Evolutionary conservation across 83 land plant species (phyloP), one percentile per base, ranked within the genome.

Genomic region (Isoetes engelmannii): DNA sequence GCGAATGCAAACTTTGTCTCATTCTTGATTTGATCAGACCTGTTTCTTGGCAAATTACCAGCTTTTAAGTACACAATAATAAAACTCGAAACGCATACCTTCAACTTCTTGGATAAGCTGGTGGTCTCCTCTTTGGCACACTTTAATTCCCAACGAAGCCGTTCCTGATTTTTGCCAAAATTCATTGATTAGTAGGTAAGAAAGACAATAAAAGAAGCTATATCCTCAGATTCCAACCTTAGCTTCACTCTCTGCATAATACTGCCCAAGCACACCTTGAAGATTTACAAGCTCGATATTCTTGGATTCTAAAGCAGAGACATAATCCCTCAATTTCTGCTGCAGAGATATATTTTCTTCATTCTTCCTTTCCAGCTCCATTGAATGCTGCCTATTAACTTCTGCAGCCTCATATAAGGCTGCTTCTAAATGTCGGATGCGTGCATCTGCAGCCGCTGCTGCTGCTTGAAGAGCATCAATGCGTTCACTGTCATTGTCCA

Each of bases 241-340:
- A 19, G 91, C 91, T 70, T 95, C 99, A 75, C 85, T 87, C 81
- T 95, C 99, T 72, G 99, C 99, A 77, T 86, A 91, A 61, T 90
- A 95, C 61, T 92, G 99, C 5, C 97, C 97, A 72, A 95, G 86
- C 43, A 87, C 97, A 75, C 90, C 83, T 78, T 95, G 97, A 74
- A 95, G 97, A 85, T 95, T 95, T 42, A 74, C 68, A 68, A 91
- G 78, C 69, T 95, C 99, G 47, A 76, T 70, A 78, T 95, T 88
- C 62, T 87, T 95, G 3, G 91, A 76, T 9, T 89, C 94, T 19
- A 92, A 68, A 3, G 74, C 80, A 69, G 69, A 69, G 69, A 79
- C 76, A 78, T 80, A 91, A 42, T 71, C 78, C 47, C 79, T 73
- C 55, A 95, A 72, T 61, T 82, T 89, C 47, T 75, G 76, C 59